A percentile compares a stretch with the other conserved stretches of the same genome.
Evolutionary conservation across 148 eudicot genomes (phyloP).

Genomic region (Heliamphora exappendiculata): DNA sequence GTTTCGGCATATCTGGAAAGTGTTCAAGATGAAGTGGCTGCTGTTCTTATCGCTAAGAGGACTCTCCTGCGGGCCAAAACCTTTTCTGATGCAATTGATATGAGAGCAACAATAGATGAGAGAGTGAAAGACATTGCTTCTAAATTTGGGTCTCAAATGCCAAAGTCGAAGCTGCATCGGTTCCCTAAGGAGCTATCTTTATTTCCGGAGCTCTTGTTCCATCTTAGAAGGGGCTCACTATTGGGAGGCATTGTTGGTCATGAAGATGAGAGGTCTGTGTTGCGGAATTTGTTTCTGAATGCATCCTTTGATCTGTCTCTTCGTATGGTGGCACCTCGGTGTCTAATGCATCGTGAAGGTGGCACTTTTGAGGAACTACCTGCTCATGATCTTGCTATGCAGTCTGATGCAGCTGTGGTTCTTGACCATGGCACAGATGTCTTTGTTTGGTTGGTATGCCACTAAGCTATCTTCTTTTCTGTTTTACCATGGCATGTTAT

Average conservation of each 20-base stretch:
- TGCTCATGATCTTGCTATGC: slow-evolving; percentile 95
- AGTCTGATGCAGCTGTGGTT: slow-evolving; percentile 96
- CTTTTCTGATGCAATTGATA: slow-evolving; percentile 51
- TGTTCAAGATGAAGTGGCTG: slow-evolving; percentile 88
- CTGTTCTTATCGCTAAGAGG: slow-evolving; percentile 83
- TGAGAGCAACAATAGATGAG: slow-evolving; percentile 78
- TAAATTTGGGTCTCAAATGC: slow-evolving; percentile 76
- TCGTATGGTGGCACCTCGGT: slow-evolving; percentile 90
- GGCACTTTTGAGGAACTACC: slow-evolving; percentile 99
- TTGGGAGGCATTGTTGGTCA: slow-evolving; percentile 85
- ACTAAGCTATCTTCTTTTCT: slow-evolving; percentile 5
- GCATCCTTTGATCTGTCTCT: slow-evolving; percentile 94
- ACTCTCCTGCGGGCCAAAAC: slow-evolving; percentile 73
- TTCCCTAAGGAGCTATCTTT: slow-evolving; percentile 83
- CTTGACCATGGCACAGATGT: slow-evolving; percentile 98
- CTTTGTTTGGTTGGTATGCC: slow-evolving; percentile 96
- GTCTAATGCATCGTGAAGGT: slow-evolving; percentile 95
- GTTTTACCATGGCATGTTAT: neutral
- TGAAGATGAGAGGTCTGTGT: slow-evolving; percentile 92
- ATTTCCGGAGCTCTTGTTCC: slow-evolving; percentile 84
- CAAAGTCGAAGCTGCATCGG: slow-evolving; percentile 77
- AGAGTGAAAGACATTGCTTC: slow-evolving; percentile 77
- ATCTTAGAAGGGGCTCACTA: slow-evolving; percentile 89
- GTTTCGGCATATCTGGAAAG: slow-evolving; percentile 80
- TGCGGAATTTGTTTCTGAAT: slow-evolving; percentile 78